Base-by-base conservation (phyloP, 192 early-diverging fungal species). In the Backusella macrospora region DNA sequence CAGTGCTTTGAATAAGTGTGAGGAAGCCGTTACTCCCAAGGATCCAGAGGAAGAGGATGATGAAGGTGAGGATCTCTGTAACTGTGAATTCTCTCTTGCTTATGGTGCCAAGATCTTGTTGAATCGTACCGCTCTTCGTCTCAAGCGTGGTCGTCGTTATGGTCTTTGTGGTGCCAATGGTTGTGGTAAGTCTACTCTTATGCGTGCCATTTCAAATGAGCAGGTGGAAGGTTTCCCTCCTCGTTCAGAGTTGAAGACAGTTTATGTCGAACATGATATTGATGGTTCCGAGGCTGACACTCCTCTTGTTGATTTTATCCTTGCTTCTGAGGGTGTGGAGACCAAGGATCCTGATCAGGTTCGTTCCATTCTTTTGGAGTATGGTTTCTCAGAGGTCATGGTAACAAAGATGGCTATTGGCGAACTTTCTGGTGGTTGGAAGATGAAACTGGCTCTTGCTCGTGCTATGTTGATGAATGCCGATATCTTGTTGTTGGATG, bases 391-490 rank as follows among this genome's bases (percentile, higher is more conserved):
- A 72, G 90, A 89, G 47, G 81, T 80, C 46, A 82, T 82, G 81
- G 83, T 90, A 68, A 85, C 84, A 66, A 81, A 81, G 59, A 86
- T 91, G 78, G 75, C 89, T 73, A 89, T 95, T 81, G 90, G 89
- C 68, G 84, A 88, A 48, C 90, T 95, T 18, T 91, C 90, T 74
- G 93, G 93, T 84, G 93, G 93, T 79, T 95, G 93, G 93, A 92
- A 93, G 84, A 95, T 95, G 94, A 94, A 93, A 89, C 82, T 94
- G 62, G 92, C 88, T 84, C 87, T 95, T 79, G 92, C 92, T 12
- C 90, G 92, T 85, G 93, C 94, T 59, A 91, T 95, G 89, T 84
- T 95, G 79, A 83, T 86, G 84, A 92, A 93, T 75, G 90, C 93
- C 78, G 94, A 95, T 82, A 92, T 95, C 65, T 79, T 94, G 74